Evolutionary conservation across 495 filamentous ascomycete genomes (phyloP).

Genomic region (Hypoxylon intermedium): DNA sequence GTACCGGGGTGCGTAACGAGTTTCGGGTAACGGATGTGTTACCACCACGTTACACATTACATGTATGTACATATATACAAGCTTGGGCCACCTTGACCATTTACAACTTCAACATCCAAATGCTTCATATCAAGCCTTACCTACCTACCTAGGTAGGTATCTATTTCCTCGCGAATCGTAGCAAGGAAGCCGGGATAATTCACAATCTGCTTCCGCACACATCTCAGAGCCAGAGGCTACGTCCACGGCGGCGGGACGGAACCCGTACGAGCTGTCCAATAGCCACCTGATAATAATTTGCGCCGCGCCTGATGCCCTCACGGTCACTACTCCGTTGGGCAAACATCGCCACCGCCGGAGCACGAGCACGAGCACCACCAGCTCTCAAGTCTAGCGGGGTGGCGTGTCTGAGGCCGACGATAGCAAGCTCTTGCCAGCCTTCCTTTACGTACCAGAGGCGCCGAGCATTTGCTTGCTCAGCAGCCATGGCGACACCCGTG

Average conservation of each 20-base stretch:
- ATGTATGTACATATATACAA: no score
- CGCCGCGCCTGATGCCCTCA: constrained; percentile 28
- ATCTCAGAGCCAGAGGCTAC: constrained; percentile 4
- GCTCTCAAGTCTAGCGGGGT: not conserved
- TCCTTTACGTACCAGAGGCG: constrained; percentile 10
- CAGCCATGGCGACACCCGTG: constrained; percentile 4
- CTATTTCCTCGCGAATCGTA: constrained; percentile 8
- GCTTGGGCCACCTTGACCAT: no score
- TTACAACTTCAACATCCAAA: no score
- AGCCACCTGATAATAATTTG: constrained; percentile 21
- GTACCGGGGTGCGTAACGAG: no score
- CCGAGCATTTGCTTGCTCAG: constrained; percentile 10
- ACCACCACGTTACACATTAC: no score
- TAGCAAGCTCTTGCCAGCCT: not conserved
- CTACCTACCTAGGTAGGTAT: no score
- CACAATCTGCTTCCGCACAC: constrained; percentile 29
- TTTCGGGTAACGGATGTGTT: no score
- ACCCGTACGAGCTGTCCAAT: not conserved
- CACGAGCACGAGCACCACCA: not conserved
- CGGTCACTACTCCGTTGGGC: constrained; percentile 21
- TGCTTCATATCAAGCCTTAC: not conserved
- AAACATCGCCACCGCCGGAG: not conserved
- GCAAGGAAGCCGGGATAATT: constrained; percentile 19
- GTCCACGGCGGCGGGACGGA: not conserved
- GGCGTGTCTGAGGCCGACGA: not conserved